phyloP scores from a whole-genome alignment of 75 land plant species.

The Pinus taeda region DNA sequence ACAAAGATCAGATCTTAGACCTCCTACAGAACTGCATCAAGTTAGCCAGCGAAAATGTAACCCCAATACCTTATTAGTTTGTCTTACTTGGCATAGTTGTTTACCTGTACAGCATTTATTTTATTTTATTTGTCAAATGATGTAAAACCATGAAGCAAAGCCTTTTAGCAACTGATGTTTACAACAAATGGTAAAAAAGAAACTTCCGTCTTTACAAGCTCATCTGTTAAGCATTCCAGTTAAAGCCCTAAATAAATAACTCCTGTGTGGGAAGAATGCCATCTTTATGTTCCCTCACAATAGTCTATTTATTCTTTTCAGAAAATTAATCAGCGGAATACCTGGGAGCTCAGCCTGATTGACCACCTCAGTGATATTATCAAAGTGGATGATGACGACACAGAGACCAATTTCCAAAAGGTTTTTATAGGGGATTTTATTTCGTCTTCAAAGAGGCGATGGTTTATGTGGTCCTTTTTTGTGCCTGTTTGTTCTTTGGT shows the following conservation, averaged over 20 bases:
- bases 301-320: conserved; percentile 17
- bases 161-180: too few relatives aligned
- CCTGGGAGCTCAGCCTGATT: conserved; percentile 89
- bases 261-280: background rate
- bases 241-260: too few relatives aligned
- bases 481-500: too few relatives aligned
- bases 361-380: conserved; percentile 81
- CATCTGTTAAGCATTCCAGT: too few relatives aligned
- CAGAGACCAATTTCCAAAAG: conserved; percentile 95
- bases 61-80: background rate
- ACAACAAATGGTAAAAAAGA: too few relatives aligned
- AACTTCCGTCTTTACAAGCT: too few relatives aligned
- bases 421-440: conserved; percentile 18
- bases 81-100: too few relatives aligned
- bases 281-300: background rate
- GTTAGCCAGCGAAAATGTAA: conserved; percentile 88
- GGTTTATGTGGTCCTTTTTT: too few relatives aligned
- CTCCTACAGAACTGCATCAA: conserved; percentile 87
- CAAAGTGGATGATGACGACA: conserved; percentile 64
- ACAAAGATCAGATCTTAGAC: conserved; percentile 63
- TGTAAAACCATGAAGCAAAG: too few relatives aligned
- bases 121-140: too few relatives aligned
- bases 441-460: too few relatives aligned
- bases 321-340: conserved; percentile 97
- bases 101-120: too few relatives aligned